Conservation (phyloP, 2,329 filamentous ascomycete genomes). For the Venturia nashicola region DNA sequence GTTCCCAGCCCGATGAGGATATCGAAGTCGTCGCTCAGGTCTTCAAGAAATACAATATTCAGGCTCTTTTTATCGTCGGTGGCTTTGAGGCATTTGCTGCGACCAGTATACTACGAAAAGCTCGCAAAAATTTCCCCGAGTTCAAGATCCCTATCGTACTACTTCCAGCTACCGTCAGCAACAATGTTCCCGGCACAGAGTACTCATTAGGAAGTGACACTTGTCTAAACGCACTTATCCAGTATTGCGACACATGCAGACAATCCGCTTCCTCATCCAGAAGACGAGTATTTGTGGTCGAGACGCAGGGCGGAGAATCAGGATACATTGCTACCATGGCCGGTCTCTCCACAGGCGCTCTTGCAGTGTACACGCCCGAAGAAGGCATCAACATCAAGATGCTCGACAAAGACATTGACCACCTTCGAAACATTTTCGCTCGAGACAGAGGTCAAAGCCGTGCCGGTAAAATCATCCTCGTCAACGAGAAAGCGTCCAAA, state of each 20-base stretch:
- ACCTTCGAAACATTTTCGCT: slow-evolving; percentile 74
- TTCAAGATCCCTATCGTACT: slow-evolving; percentile 89
- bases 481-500: slow-evolving; percentile 85
- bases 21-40: slow-evolving; percentile 71
- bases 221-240: slow-evolving; percentile 85
- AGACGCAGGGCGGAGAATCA: slow-evolving; percentile 90
- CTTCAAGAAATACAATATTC: slow-evolving; percentile 77
- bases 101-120: slow-evolving; percentile 74
- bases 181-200: slow-evolving; percentile 96
- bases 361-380: slow-evolving; percentile 92
- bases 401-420: slow-evolving; percentile 79
- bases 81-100: slow-evolving; percentile 96
- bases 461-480: slow-evolving; percentile 81
- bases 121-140: slow-evolving; percentile 62
- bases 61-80: slow-evolving; percentile 82
- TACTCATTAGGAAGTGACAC: slow-evolving; percentile 96
- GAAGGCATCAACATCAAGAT: slow-evolving; percentile 91
- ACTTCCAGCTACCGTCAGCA: slow-evolving; percentile 92
- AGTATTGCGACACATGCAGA: slow-evolving; percentile 95
- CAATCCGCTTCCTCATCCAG: slow-evolving; percentile 91
- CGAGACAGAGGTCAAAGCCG: slow-evolving; percentile 79
- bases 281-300: slow-evolving; percentile 90
- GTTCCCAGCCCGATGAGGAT: slow-evolving; percentile 85
- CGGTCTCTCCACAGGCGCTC: slow-evolving; percentile 80
- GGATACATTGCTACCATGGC: slow-evolving; percentile 89